Percentiles rank a stretch among this genome's conserved stretches.
phyloP scores from a whole-genome alignment of 371 early-diverging fungal genomes.

The Quaeritorhiza haematococci region DNA sequence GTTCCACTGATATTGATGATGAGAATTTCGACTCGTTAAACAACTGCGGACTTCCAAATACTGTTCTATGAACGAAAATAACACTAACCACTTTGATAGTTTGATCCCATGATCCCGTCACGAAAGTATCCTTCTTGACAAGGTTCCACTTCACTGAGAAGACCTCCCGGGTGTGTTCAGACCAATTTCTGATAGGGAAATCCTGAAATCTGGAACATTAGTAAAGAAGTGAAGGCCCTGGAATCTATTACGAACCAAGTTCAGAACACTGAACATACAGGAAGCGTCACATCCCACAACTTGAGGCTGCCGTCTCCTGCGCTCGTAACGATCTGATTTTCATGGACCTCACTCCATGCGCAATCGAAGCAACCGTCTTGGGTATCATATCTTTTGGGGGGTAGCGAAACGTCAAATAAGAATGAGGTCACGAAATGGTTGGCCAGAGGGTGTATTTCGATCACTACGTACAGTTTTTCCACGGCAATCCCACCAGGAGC shows the following conservation, averaged over 20 bases:
- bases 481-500: slow-evolving; percentile 53
- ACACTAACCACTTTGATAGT: slow-evolving; percentile 80
- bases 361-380: slow-evolving; percentile 92
- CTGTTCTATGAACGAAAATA: background rate
- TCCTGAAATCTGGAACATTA: slow-evolving; percentile 62
- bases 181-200: slow-evolving; percentile 84
- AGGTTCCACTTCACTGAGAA: slow-evolving; percentile 91
- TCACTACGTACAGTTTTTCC: slow-evolving; percentile 61
- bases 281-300: slow-evolving; percentile 80
- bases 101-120: slow-evolving; percentile 91
- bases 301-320: slow-evolving; percentile 93
- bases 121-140: slow-evolving; percentile 76
- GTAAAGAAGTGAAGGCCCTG: background rate
- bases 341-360: slow-evolving; percentile 91
- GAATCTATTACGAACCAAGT: background rate
- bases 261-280: slow-evolving; percentile 48
- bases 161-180: slow-evolving; percentile 90
- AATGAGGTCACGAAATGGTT: background rate
- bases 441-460: background rate
- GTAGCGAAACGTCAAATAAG: background rate
- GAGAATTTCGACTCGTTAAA: background rate
- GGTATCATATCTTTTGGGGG: slow-evolving; percentile 65
- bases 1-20: slow-evolving; percentile 61
- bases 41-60: background rate
- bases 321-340: slow-evolving; percentile 84